Base-by-base conservation (phyloP, 1,284 basidiomycete genomes). In the Peniophora sp. region DNA sequence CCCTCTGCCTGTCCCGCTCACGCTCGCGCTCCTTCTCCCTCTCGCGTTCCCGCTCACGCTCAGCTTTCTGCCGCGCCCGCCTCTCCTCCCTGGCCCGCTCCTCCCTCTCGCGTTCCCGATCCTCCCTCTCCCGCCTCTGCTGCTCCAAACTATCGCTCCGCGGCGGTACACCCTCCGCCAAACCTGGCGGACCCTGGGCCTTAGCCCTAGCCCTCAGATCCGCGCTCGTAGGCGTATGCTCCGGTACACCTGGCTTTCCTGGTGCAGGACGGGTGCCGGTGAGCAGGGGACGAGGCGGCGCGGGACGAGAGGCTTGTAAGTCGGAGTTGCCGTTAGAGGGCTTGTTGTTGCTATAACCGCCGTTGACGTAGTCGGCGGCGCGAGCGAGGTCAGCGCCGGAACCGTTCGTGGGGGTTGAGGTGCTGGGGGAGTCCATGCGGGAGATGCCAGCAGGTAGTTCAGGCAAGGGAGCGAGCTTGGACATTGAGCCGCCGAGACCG, bases 401-500 rank as follows among this genome's bases (percentile, higher is more conserved):
- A 25, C 69, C 66, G 53, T 74, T 76, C n/a, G n/a, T 20, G 5
- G 16, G 16, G 5, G 38, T 20, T 8, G 38, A 8, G 23, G 74
- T 76, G 1, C 77, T 63, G 0, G 82, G 78, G 3, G 80, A 74
- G 19, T 87, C 84, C 59, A 81, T 80, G 39, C 83, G 75, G 58
- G 74, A 75, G 20, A 73, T 66, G 5, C 65, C 62, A 16, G 8
- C 8, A 19, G 76, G 71, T 9, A 77, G 69, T 14, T 62, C 59
- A 53, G 52, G 62, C 38, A 73, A 61, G 6, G 75, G 58, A 5
- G 70, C 67, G 54, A 75, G 64, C 65, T 79, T 76, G 53, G 74
- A 64, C 57, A 78, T 70, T 10, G 72, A 62, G 16, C 90, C 91
- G 46, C 83, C 90, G 11, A 94, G 77, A 5, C 93, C 93, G 1